Conservation (phyloP, 2,329 filamentous ascomycete genomes). For the Dactylellina haptotyla region DNA sequence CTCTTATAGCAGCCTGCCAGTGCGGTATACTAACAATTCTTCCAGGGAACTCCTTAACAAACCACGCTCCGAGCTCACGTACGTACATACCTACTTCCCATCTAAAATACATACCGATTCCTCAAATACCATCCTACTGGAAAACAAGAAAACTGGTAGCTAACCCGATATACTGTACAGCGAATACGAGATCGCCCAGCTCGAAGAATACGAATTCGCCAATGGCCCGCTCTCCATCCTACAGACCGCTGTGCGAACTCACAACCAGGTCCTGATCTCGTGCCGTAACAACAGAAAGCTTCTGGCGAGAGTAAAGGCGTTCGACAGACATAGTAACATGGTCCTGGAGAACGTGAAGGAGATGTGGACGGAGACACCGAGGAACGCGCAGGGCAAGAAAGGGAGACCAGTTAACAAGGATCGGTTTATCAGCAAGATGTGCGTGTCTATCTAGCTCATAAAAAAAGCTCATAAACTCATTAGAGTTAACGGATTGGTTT, state of each 20-base stretch:
- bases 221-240: constrained; percentile 89
- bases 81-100: constrained; percentile 62
- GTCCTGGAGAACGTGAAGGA: constrained; percentile 96
- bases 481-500: background rate
- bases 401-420: constrained; percentile 95
- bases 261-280: constrained; percentile 95
- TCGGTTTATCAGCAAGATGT: constrained; percentile 98
- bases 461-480: too few species aligned
- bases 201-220: constrained; percentile 78
- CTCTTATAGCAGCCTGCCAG: background rate
- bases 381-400: constrained; percentile 84
- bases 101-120: constrained; percentile 19
- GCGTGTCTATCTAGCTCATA: constrained; percentile 60
- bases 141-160: too few species aligned
- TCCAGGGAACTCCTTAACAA: constrained; percentile 86
- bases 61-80: constrained; percentile 91
- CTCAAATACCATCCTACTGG: too few species aligned
- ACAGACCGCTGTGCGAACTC: constrained; percentile 92
- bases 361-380: constrained; percentile 98
- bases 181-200: constrained; percentile 87
- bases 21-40: constrained; percentile 3
- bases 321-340: constrained; percentile 99
- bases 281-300: constrained; percentile 99
- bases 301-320: constrained; percentile 95
- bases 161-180: constrained; percentile 63